Evolutionary conservation across 2,329 filamentous ascomycete genomes (phyloP).

Genomic region (Sporothrix dimorphospora): DNA sequence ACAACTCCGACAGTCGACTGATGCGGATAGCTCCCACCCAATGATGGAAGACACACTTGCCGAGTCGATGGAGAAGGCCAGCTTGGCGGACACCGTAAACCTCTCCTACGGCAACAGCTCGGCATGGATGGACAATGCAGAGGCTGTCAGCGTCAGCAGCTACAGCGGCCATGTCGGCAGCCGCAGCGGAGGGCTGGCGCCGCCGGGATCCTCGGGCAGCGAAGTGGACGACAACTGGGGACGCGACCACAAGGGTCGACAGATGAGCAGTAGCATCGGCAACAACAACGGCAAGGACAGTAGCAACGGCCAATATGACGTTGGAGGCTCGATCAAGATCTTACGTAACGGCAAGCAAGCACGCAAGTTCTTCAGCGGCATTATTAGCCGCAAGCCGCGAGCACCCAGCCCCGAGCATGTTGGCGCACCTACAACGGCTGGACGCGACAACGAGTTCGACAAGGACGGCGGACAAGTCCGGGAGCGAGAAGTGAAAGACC

Average conservation of each 20-base stretch:
- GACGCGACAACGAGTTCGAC: constrained; percentile 2
- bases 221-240: constrained; percentile 44
- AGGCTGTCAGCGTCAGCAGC: constrained; percentile 15
- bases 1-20: constrained; percentile 47
- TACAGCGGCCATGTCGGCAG: background rate
- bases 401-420: constrained; percentile 38
- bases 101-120: constrained; percentile 42
- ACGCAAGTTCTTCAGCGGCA: constrained; percentile 48
- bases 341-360: constrained; percentile 47
- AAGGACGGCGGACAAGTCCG: constrained; percentile 29
- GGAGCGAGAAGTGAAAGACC: constrained; percentile 33
- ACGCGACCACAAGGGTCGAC: constrained; percentile 36
- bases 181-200: constrained; percentile 26
- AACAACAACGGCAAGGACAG: constrained; percentile 31
- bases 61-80: constrained; percentile 54
- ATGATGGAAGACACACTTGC: constrained; percentile 43
- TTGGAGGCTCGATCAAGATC: constrained; percentile 42
- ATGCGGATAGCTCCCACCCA: constrained; percentile 30
- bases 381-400: constrained; percentile 44
- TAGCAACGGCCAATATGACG: constrained; percentile 39
- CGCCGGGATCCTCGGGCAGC: constrained; percentile 57
- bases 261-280: constrained; percentile 35
- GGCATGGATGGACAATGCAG: constrained; percentile 29
- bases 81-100: constrained; percentile 44
- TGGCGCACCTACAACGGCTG: background rate